A percentile compares a stretch with the other conserved stretches of the same genome.
phyloP scores from a whole-genome alignment of 805 yeast genomes.

The Torulaspora franciscae region DNA sequence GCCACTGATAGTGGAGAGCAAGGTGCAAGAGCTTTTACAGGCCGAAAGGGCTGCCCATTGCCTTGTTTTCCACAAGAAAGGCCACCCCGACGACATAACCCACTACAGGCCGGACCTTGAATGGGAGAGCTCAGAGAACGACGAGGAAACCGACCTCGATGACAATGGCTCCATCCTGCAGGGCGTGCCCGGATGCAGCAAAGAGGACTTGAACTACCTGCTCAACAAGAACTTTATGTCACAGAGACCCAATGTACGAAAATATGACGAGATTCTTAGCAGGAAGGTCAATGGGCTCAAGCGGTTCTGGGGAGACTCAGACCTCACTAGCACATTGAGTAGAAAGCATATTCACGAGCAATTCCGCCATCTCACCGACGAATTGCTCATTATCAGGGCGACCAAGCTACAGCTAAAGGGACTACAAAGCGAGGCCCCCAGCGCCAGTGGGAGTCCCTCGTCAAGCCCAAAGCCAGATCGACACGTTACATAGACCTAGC shows the following conservation, averaged over 20 bases:
- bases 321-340: constrained; percentile 18
- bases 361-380: constrained; percentile 16
- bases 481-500: not conserved
- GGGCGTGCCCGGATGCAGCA: constrained; percentile 17
- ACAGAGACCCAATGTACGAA: constrained; percentile 21
- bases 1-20: constrained; percentile 23
- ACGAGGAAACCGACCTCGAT: constrained; percentile 4
- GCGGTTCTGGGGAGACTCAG: constrained; percentile 22
- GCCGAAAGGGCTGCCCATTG: constrained; percentile 33
- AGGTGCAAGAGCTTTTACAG: constrained; percentile 15
- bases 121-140: constrained; percentile 23
- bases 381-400: not conserved
- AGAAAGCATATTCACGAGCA: constrained; percentile 23
- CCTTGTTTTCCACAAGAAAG: constrained; percentile 25
- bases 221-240: constrained; percentile 13
- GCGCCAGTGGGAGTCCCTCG: not conserved
- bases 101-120: constrained; percentile 29
- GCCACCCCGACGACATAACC: constrained; percentile 10
- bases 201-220: constrained; percentile 13
- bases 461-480: not conserved
- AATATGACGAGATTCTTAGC: constrained; percentile 20
- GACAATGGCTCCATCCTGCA: constrained; percentile 7
- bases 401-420: constrained; percentile 1
- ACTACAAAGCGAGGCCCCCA: constrained; percentile 2
- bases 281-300: constrained; percentile 19